Percentiles rank a stretch among this genome's conserved stretches.
Conservation (phyloP, 495 filamentous ascomycete genomes). For the Daldinia loculata region DNA sequence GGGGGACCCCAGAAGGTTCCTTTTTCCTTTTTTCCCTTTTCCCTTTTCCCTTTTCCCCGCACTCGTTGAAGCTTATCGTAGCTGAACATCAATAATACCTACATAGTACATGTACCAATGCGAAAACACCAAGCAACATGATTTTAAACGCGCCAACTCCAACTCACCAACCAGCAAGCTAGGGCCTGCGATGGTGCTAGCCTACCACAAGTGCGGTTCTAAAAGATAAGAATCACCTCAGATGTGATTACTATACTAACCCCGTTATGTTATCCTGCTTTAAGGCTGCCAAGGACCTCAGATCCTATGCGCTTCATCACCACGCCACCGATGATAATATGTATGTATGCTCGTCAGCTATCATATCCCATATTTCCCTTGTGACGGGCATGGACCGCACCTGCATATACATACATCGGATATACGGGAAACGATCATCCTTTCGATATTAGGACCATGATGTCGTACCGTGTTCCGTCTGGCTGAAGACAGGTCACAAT, state of each 20-base stretch:
- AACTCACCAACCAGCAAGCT: constrained; percentile 9
- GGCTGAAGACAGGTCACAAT: constrained; percentile 18
- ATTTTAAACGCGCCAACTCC: constrained; percentile 18
- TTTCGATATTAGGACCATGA: constrained; percentile 14
- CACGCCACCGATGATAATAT: not conserved
- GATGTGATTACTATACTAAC: constrained; percentile 34
- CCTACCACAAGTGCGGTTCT: constrained; percentile 1
- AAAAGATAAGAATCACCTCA: constrained; percentile 21
- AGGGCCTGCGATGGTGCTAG: not conserved
- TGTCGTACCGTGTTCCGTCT: constrained; percentile 29
- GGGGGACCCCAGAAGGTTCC: no score
- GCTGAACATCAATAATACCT: not conserved
- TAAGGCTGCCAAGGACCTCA: constrained; percentile 27
- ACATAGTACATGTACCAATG: not conserved
- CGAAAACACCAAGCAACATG: constrained; percentile 1
- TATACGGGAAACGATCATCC: constrained; percentile 8
- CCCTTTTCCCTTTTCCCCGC: constrained; percentile 2
- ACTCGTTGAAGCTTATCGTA: constrained; percentile 16
- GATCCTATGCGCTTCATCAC: constrained; percentile 25
- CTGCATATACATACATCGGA: constrained; percentile 19
- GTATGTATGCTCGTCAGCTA: constrained; percentile 11
- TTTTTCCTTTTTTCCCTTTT: no score
- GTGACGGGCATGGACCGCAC: constrained; percentile 1
- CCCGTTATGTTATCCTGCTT: constrained; percentile 12
- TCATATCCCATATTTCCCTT: constrained; percentile 7